Conservation (phyloP, 139 green algal genomes). For the Chlorella sp. region DNA sequence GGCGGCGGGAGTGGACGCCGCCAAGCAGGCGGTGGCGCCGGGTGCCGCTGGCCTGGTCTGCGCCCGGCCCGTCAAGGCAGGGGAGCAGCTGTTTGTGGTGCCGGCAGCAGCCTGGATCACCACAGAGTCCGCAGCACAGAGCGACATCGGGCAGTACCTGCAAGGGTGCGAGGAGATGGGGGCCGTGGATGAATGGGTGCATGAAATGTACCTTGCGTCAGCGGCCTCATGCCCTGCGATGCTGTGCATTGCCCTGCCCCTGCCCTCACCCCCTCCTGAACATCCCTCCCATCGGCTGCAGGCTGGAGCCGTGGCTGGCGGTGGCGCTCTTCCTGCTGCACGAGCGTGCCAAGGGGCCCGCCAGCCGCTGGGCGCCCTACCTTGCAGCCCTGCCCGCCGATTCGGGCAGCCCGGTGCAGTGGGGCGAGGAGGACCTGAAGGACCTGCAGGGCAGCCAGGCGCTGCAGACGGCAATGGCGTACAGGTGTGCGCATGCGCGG, state of each 20-base stretch:
- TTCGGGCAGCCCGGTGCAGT: constrained; percentile 67
- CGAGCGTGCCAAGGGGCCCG: constrained; percentile 45
- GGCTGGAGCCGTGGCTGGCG: constrained; percentile 78
- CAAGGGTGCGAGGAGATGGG: neutral
- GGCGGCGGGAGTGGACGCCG: constrained; percentile 29
- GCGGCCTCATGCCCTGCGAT: neutral
- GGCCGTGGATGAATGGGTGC: too few relatives aligned
- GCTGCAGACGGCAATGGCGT: constrained; percentile 55
- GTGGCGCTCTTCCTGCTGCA: constrained; percentile 77
- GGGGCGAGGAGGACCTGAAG: constrained; percentile 63
- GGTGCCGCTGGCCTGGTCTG: constrained; percentile 20
- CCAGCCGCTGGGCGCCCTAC: constrained; percentile 55
- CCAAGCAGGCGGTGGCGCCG: constrained; percentile 9
- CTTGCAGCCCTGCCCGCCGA: constrained; percentile 54
- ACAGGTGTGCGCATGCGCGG: constrained; percentile 53
- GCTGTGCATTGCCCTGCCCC: too few relatives aligned
- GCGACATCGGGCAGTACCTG: constrained; percentile 37
- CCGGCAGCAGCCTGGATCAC: constrained; percentile 58
- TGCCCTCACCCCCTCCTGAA: too few relatives aligned
- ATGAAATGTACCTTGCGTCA: too few relatives aligned
- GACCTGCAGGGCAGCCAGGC: constrained; percentile 77
- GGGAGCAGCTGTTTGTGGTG: constrained; percentile 44
- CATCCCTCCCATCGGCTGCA: neutral
- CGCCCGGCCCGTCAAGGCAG: constrained; percentile 14
- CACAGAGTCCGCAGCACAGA: constrained; percentile 15